Conservation (phyloP, 352 stramenopile species). For the Lagenidium giganteum region DNA sequence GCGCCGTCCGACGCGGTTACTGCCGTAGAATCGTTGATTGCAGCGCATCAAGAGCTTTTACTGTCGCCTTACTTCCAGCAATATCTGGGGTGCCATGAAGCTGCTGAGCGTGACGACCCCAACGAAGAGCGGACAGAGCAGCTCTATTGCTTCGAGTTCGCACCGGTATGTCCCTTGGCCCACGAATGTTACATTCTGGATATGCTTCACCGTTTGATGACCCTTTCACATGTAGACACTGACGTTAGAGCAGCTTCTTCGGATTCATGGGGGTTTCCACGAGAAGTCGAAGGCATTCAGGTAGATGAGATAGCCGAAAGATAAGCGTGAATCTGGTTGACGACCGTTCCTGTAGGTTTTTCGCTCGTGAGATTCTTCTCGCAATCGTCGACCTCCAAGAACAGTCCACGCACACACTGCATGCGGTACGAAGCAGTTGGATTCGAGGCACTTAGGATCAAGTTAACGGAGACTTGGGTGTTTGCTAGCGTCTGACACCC, state of each 20-base stretch:
- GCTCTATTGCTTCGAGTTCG: slow-evolving; percentile 18
- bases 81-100: slow-evolving; percentile 10
- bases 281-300: background rate
- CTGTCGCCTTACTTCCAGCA: slow-evolving; percentile 19
- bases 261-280: background rate
- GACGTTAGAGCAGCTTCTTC: slow-evolving; percentile 6
- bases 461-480: background rate
- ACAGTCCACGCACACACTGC: slow-evolving; percentile 19
- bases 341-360: no score
- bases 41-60: slow-evolving; percentile 7
- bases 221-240: background rate
- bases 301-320: slow-evolving; percentile 1
- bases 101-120: background rate
- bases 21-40: slow-evolving; percentile 5
- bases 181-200: background rate
- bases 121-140: slow-evolving; percentile 3
- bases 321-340: no score
- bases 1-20: background rate
- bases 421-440: slow-evolving; percentile 2
- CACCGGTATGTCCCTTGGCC: slow-evolving; percentile 1
- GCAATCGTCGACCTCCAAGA: slow-evolving; percentile 24
- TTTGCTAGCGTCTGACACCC: slow-evolving; percentile 8
- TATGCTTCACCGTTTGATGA: background rate
- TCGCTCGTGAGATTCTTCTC: slow-evolving; percentile 16
- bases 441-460: background rate